Base-by-base conservation (phyloP, 1,139 yeast genomes). In the Geotrichum citri-aurantii region DNA sequence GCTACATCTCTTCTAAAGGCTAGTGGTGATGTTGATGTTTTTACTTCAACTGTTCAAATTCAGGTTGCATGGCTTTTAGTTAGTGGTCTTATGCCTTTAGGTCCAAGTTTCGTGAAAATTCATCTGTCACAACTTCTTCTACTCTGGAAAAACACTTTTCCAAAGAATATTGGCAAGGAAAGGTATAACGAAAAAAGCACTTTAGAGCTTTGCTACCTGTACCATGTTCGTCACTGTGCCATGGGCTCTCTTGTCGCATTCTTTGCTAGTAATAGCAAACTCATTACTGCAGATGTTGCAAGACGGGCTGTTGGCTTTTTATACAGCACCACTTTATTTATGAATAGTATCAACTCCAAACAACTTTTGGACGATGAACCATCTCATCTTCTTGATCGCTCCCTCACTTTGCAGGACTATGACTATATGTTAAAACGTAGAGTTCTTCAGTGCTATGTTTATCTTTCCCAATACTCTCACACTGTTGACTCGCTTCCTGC, bases 71-170 rank as follows among this genome's bases (percentile, higher is more conserved):
- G 98, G 98, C 79, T 86, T 3, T 73, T 90, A 24, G 74, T 93
- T 48, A 78, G 86, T 56, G 95, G 97, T 0, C 74, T 91, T 50
- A 86, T 92, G 71, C 84, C 90, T 23, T 81, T 86, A 60, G 85
- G 87, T 52, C 80, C 81, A 12, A 78, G 80, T 17, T 86, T 85
- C 65, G 81, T 88, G 48, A 81, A 81, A 63, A 79, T 88, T 62
- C 88, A 89, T 68, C 79, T 90, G 3, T 81, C 93, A 0, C 96
- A 89, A 68, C 79, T 89, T 59, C 75, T 90, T 53, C 79, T 83
- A 5, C 81, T 90, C 63, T 91, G 97, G 96, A 88, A 88, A 67
- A 82, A 85, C 61, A 78, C 90, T n/a, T 75, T 91, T 57, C 86
- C 91, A 1, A 73, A 67, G 47, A 72, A 74, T 1, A 60, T 65